Conservation (phyloP, 257 asterid species). For the Fraxinus americana region DNA sequence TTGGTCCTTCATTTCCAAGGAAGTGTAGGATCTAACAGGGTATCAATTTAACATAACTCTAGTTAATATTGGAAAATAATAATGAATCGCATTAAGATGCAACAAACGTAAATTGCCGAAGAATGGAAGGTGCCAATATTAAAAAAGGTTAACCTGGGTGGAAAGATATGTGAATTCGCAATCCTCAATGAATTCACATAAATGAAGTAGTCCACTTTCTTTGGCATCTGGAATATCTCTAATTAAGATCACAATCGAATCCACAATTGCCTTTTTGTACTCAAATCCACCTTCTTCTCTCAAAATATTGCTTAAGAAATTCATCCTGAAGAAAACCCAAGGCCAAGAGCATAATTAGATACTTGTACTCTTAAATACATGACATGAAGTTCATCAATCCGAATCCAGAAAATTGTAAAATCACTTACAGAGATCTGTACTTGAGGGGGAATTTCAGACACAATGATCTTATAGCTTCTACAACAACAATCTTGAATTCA, state of each 20-base stretch:
- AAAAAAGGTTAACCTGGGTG: conserved; percentile 66
- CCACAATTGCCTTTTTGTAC: conserved; percentile 92
- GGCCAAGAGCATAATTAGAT: conserved; percentile 13
- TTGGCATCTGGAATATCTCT: conserved; percentile 97
- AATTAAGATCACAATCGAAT: conserved; percentile 90
- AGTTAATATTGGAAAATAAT: not conserved
- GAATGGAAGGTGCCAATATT: conserved; percentile 18
- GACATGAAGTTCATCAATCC: not conserved
- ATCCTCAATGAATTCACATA: conserved; percentile 96
- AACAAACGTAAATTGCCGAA: conserved; percentile 13
- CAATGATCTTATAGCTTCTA: conserved; percentile 89
- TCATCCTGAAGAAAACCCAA: conserved; percentile 59
- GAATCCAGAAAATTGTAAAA: conserved; percentile 18
- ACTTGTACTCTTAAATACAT: not conserved
- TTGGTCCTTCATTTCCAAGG: conserved; percentile 97
- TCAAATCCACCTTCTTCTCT: conserved; percentile 92
- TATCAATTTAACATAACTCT: conserved; percentile 14
- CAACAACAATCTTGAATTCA: conserved; percentile 96
- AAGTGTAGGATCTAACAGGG: conserved; percentile 76
- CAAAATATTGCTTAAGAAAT: conserved; percentile 43
- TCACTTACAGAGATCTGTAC: conserved; percentile 88
- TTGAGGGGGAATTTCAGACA: conserved; percentile 95
- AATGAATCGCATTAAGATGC: conserved; percentile 6
- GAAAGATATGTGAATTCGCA: conserved; percentile 98
- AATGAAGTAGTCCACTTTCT: conserved; percentile 89